Evolutionary conservation across 257 asterid genomes (phyloP).

Genomic region (Nicotiana obtusifolia): DNA sequence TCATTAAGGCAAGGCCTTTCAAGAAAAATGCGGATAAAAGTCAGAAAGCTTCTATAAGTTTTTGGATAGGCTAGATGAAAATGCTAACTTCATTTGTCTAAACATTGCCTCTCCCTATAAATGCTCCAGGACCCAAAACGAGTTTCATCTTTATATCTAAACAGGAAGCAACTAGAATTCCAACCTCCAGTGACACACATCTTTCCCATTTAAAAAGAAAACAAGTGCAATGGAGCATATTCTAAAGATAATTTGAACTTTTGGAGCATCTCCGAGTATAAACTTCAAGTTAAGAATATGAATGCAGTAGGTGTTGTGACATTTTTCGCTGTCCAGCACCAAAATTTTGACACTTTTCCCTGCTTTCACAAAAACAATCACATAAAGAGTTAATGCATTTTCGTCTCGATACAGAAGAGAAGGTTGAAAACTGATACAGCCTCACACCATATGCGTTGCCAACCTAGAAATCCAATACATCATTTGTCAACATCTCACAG

Average conservation of each 20-base stretch:
- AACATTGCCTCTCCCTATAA: neutral
- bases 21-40: neutral
- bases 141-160: neutral
- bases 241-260: neutral
- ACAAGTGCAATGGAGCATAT: neutral
- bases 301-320: slow-evolving; percentile 6
- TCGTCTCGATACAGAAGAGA: slow-evolving; percentile 81
- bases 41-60: neutral
- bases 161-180: slow-evolving; percentile 1
- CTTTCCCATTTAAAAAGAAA: neutral
- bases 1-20: neutral
- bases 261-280: slow-evolving; percentile 11
- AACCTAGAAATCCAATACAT: slow-evolving; percentile 93
- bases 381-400: slow-evolving; percentile 65
- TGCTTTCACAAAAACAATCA: slow-evolving; percentile 58
- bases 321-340: slow-evolving; percentile 12
- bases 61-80: neutral
- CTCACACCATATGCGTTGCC: slow-evolving; percentile 97
- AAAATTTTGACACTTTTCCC: slow-evolving; percentile 39
- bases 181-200: neutral
- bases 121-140: neutral
- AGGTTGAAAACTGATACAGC: slow-evolving; percentile 92
- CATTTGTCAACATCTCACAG: slow-evolving; percentile 82
- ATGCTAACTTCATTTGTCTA: neutral
- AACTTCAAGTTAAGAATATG: slow-evolving; percentile 4